These are phyloP conservation scores for Wickerhamomyces xylosicus DNA, from an alignment of 805 yeast species.

Conservation along the genomic window DNA sequence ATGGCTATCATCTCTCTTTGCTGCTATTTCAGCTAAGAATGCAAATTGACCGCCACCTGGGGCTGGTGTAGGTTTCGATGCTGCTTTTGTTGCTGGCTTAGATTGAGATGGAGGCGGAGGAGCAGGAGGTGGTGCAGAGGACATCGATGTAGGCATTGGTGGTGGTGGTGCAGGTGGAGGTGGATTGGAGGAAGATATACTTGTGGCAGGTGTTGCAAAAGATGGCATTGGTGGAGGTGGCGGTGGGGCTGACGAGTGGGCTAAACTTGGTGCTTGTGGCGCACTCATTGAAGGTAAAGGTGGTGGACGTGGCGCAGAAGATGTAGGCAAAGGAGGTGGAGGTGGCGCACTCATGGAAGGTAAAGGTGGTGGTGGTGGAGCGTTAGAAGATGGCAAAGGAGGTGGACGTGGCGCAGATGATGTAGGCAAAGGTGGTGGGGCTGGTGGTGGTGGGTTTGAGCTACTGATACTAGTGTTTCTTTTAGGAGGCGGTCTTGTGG, in stretches of 20 bases:
- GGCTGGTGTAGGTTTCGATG: slow-evolving; percentile 11
- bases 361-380: slow-evolving; percentile 7
- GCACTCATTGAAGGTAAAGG: slow-evolving; percentile 24
- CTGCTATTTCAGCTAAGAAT: slow-evolving; percentile 47
- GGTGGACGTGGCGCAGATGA: slow-evolving; percentile 12
- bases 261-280: slow-evolving; percentile 5
- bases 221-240: slow-evolving; percentile 10
- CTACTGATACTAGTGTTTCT: too few relatives aligned
- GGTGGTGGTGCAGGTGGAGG: slow-evolving; percentile 14
- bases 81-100: slow-evolving; percentile 13
- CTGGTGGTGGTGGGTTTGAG: slow-evolving; percentile 14
- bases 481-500: neutral
- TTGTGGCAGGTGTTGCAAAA: slow-evolving; percentile 6
- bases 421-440: slow-evolving; percentile 20
- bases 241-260: slow-evolving; percentile 13
- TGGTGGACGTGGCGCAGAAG: slow-evolving; percentile 9
- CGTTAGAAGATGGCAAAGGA: slow-evolving; percentile 2
- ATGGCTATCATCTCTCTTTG: slow-evolving; percentile 39
- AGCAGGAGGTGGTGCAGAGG: slow-evolving; percentile 17
- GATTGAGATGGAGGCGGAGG: slow-evolving; percentile 10
- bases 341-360: slow-evolving; percentile 9
- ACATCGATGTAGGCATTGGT: slow-evolving; percentile 10
- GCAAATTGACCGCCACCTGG: slow-evolving; percentile 37
- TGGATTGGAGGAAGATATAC: slow-evolving; percentile 15
- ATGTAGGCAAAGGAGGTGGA: slow-evolving; percentile 10